These are phyloP conservation scores for Populus tomentosa DNA, from an alignment of 441 rosid genomes.

Conservation along the genomic window DNA sequence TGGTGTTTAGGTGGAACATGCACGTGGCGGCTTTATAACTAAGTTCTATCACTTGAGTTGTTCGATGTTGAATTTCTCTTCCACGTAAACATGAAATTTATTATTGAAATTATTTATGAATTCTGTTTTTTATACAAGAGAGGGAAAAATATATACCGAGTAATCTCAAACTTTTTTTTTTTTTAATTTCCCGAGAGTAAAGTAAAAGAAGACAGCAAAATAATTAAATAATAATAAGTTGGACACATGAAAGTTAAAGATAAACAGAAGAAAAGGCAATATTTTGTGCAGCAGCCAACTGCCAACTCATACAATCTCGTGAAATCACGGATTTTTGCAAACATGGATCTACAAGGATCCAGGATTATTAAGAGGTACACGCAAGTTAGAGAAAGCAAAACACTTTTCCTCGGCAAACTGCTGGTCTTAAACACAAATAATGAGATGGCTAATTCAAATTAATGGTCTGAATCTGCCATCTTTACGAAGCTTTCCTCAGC, in stretches of 20 bases:
- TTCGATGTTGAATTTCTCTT: neutral
- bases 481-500: neutral
- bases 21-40: too few relatives aligned
- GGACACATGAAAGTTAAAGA: slow-evolving; percentile 34
- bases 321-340: slow-evolving; percentile 37
- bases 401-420: neutral
- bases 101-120: too few relatives aligned
- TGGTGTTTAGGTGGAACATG: neutral
- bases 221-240: slow-evolving; percentile 15
- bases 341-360: slow-evolving; percentile 14
- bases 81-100: too few relatives aligned
- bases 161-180: neutral
- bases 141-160: too few relatives aligned
- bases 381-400: neutral
- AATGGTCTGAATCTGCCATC: neutral
- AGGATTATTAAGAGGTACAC: neutral
- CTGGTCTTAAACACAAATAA: neutral
- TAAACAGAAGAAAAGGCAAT: slow-evolving; percentile 17
- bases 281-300: slow-evolving; percentile 30
- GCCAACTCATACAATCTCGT: slow-evolving; percentile 37
- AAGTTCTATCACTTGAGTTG: too few relatives aligned
- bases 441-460: neutral
- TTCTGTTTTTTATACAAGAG: too few relatives aligned
- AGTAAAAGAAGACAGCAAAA: neutral
- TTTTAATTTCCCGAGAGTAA: slow-evolving; percentile 16